Percentiles rank a stretch among this genome's conserved stretches.
Conservation (phyloP, 1,139 yeast species). For the Blastobotrys apis region DNA sequence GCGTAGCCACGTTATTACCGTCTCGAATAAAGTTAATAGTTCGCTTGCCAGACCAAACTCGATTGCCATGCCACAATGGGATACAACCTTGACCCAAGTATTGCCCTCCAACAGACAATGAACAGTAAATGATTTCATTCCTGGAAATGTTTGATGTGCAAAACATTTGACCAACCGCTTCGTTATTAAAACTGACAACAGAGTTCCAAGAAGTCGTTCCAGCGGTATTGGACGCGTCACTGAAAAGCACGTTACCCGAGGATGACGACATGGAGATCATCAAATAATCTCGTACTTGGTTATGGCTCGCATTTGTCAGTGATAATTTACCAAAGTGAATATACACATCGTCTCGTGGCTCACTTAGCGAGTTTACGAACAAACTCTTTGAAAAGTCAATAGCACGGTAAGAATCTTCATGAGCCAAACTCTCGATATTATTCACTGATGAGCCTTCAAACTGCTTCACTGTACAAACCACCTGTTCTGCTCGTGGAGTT, state of each 20-base stretch:
- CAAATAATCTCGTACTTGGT: conserved; percentile 22
- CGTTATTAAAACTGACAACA: conserved; percentile 71
- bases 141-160: conserved; percentile 54
- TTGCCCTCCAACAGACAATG: conserved; percentile 61
- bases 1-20: conserved; percentile 25
- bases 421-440: conserved; percentile 41
- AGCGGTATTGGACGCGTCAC: conserved; percentile 64
- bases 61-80: conserved; percentile 31
- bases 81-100: conserved; percentile 51
- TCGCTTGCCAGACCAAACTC: conserved; percentile 28
- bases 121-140: conserved; percentile 55
- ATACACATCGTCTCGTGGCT: conserved; percentile 30
- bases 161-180: conserved; percentile 65
- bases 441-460: conserved; percentile 52
- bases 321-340: conserved; percentile 28
- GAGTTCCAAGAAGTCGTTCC: conserved; percentile 62
- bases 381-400: conserved; percentile 30
- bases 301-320: conserved; percentile 20
- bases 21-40: conserved; percentile 25
- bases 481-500: conserved; percentile 74
- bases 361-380: conserved; percentile 27
- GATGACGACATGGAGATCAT: conserved; percentile 26
- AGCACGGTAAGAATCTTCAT: conserved; percentile 33
- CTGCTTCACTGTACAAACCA: conserved; percentile 70
- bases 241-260: conserved; percentile 31